Conservation (phyloP, 1,139 yeast species). For the Scheffersomyces quercinus region DNA sequence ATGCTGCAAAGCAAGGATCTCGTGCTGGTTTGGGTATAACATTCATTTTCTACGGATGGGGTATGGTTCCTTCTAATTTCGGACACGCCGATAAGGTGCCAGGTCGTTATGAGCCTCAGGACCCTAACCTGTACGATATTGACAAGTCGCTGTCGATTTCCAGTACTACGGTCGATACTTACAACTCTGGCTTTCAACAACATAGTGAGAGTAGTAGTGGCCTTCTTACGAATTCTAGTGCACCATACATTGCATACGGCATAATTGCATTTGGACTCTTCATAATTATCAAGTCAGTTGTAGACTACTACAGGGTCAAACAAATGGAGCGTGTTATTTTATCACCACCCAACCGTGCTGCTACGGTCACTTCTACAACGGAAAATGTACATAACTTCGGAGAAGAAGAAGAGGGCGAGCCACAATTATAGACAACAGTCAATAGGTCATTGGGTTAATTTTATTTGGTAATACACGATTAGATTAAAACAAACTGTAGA, state of each 20-base stretch:
- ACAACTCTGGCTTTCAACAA: slow-evolving; percentile 34
- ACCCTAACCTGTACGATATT: slow-evolving; percentile 59
- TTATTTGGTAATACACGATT: no score
- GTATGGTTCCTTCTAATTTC: slow-evolving; percentile 63
- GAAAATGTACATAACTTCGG: background rate
- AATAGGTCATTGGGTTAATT: no score
- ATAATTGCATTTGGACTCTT: slow-evolving; percentile 69
- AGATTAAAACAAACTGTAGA: no score
- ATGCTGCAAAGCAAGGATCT: slow-evolving; percentile 96
- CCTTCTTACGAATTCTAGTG: slow-evolving; percentile 11
- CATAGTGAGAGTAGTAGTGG: slow-evolving; percentile 13
- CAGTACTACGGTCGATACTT: slow-evolving; percentile 49
- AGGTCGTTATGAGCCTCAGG: slow-evolving; percentile 48
- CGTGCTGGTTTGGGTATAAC: slow-evolving; percentile 91
- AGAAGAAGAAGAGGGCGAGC: background rate
- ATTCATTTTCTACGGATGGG: slow-evolving; percentile 73
- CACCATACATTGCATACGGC: slow-evolving; percentile 56
- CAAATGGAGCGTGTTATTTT: slow-evolving; percentile 68
- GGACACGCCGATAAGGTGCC: slow-evolving; percentile 42
- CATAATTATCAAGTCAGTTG: slow-evolving; percentile 62
- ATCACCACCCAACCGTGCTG: slow-evolving; percentile 34
- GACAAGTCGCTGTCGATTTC: slow-evolving; percentile 33
- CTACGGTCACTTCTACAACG: background rate
- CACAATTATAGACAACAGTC: no score
- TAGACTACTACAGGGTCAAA: slow-evolving; percentile 76